Evolutionary conservation across 2,329 filamentous ascomycete species (phyloP), one percentile per base, ranked within the genome.

Genomic region (Verticillium longisporum): DNA sequence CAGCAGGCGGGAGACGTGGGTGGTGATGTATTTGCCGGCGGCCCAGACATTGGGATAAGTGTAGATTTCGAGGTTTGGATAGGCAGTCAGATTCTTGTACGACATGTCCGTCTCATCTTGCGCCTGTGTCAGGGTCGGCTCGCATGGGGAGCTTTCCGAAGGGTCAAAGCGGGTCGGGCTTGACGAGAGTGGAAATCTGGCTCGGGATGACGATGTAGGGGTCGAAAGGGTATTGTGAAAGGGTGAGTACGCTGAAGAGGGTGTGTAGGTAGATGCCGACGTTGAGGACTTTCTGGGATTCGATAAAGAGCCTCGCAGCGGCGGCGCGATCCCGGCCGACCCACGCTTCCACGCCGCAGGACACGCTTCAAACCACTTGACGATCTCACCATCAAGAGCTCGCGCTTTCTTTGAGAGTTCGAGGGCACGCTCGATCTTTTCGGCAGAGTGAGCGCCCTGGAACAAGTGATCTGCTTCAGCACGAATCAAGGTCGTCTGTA

Each of bases 11-110:
- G 63, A 66, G 2, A 68, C 66, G 53, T 68, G 64, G 10, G 65
- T 66, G 53, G 66, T 68, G 45, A 68, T 64, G 18, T 68, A 66
- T 55, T 68, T 68, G 4, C 64, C 66, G 6, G 67, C 67, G 3
- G 66, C 64, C 66, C 66, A 68, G 9, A 68, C 61, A 45, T 67
- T 66, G 10, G 66, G 66, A 37, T 65, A 68, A 6, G 62, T 61
- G 45, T 61, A 67, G 7, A 68, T 55, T 0, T 62, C 60, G 21
- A 41, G 37, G 4, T 66, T 65, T 0, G 67, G 67, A n/a, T 65
- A 68, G 14, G 65, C 64, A 31, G 61, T 59, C 15, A 66, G 58
- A 2, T 62, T 56, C 14, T 56, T 61, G 37, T 50, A 50, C 14
- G 5, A 6, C 21, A n/a, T 18, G 38, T 31, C 37, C 21, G 50